Base-by-base conservation (phyloP, 2,329 filamentous ascomycete genomes). In the Amauroascus niger region DNA sequence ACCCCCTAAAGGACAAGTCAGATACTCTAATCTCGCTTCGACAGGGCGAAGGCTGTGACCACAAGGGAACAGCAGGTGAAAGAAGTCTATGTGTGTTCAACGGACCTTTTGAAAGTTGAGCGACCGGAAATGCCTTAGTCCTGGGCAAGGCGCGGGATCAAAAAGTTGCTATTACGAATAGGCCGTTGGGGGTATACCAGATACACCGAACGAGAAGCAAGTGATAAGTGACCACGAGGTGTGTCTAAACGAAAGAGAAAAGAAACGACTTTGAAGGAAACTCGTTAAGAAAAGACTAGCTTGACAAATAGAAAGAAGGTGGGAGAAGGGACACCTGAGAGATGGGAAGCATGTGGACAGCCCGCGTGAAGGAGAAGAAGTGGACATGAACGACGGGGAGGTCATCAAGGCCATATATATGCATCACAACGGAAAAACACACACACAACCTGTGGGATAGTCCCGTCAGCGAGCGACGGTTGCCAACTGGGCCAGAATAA, bases 241-340 rank as follows among this genome's bases (percentile, higher is more conserved):
- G 32, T 22, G 16, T 26, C 16, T n/a, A 37, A 49, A 48, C n/a
- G 28, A 48, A 47, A 28, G 35, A 39, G 41, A 20, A 26, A n/a
- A 33, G 30, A 35, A 24, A 52, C 28, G 41, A 20, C 24, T n/a
- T n/a, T n/a, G n/a, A 52, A 53, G 51, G 51, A 53, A 53, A 53
- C 13, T 47, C 51, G 51, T 53, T 40, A 53, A 30, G 22, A 24
- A 45, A 52, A 16, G n/a, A n/a, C 26, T 9, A 30, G 16, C 13
- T 18, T 32, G 35, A 44, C 26, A 28, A 30, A 50, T 30, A 30
- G n/a, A 13, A 43, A 32, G 6, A 20, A 43, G 30, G 16, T 20
- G n/a, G 16, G 28, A 43, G 32, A 14, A 48, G 20, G 33, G n/a
- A 28, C 40, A 52, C 40, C 46, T 46, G 44, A 49, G 43, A 44